These are phyloP conservation scores for Dothidotthia symphoricarpi DNA, from an alignment of 2,329 filamentous ascomycete genomes.

Conservation along the genomic window DNA sequence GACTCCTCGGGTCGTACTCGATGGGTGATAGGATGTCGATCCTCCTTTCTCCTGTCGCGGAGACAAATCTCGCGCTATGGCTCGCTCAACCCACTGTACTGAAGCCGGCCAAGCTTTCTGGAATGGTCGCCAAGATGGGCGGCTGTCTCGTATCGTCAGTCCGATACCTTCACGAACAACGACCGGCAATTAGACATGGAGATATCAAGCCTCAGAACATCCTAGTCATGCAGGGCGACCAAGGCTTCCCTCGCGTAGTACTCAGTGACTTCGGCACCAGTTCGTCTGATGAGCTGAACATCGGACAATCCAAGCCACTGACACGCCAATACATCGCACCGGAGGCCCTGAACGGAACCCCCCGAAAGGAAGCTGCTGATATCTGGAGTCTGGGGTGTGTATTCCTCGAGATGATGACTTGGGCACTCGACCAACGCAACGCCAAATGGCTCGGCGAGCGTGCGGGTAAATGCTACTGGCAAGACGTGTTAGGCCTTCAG, in stretches of 20 bases:
- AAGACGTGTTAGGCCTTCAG: conserved; percentile 34
- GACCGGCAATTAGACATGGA: conserved; percentile 38
- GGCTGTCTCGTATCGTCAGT: conserved; percentile 39
- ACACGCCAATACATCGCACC: conserved; percentile 40
- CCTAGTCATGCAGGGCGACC: conserved; percentile 31
- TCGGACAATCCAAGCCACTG: conserved; percentile 22
- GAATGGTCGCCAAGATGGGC: conserved; percentile 35
- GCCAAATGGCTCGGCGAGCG: conserved; percentile 25
- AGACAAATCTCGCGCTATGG: conserved; percentile 38
- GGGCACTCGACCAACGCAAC: conserved; percentile 25
- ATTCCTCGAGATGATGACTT: conserved; percentile 82
- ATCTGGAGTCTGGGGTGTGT: conserved; percentile 97
- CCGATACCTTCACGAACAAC: conserved; percentile 39
- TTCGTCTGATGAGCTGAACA: conserved; percentile 23
- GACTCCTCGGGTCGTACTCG: conserved; percentile 38
- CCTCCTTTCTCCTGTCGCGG: conserved; percentile 38
- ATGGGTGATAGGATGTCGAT: conserved; percentile 41
- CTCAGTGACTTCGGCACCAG: conserved; percentile 41
- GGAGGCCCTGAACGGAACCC: conserved; percentile 31
- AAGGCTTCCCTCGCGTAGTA: conserved; percentile 35
- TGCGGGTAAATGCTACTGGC: conserved; percentile 38
- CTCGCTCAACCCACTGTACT: conserved; percentile 23
- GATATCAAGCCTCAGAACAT: conserved; percentile 44
- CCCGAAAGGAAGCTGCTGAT: conserved; percentile 53
- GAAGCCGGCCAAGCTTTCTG: conserved; percentile 22